phyloP scores from a whole-genome alignment of 1,139 yeast species.

The Debaryomycetaceae sp. region DNA sequence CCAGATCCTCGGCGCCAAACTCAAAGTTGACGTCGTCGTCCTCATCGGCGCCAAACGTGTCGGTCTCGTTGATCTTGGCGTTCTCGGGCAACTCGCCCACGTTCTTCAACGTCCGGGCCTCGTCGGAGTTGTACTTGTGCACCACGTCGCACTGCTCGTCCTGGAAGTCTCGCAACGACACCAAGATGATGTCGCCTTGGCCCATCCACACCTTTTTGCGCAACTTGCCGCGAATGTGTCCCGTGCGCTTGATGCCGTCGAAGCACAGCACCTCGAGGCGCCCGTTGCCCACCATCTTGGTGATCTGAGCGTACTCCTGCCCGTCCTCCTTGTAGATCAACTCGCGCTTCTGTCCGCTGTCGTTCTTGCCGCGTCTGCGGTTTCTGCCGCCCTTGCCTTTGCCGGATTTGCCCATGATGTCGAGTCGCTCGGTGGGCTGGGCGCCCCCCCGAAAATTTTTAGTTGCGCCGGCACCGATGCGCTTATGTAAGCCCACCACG shows the following conservation, averaged over 20 bases:
- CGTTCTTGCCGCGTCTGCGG: slow-evolving; percentile 99
- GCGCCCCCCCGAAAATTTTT: not conserved
- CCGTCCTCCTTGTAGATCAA: slow-evolving; percentile 90
- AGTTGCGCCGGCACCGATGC: too few relatives aligned
- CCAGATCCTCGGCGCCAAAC: slow-evolving; percentile 91
- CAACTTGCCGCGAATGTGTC: slow-evolving; percentile 97
- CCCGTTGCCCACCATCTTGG: slow-evolving; percentile 98
- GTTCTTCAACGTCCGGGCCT: slow-evolving; percentile 93
- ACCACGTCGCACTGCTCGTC: slow-evolving; percentile 98
- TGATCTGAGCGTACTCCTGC: slow-evolving; percentile 97
- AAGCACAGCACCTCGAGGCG: slow-evolving; percentile 93
- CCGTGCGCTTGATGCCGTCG: slow-evolving; percentile 90
- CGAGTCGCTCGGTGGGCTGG: not conserved
- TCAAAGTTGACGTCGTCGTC: slow-evolving; percentile 98
- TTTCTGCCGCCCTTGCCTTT: slow-evolving; percentile 71
- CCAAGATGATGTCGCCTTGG: slow-evolving; percentile 95
- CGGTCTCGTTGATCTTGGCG: slow-evolving; percentile 97
- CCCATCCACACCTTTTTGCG: slow-evolving; percentile 99
- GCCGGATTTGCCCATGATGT: slow-evolving; percentile 47
- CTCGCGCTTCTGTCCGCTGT: slow-evolving; percentile 91
- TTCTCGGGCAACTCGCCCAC: slow-evolving; percentile 96
- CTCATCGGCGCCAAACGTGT: slow-evolving; percentile 93
- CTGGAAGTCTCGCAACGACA: slow-evolving; percentile 96
- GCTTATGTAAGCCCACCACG: slow-evolving; percentile 4
- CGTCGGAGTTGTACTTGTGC: slow-evolving; percentile 94